A percentile compares a stretch with the other conserved stretches of the same genome.
These are phyloP conservation scores for Trichaptum fuscoviolaceum DNA, from an alignment of 768 basidiomycete genomes.

Conservation along the genomic window DNA sequence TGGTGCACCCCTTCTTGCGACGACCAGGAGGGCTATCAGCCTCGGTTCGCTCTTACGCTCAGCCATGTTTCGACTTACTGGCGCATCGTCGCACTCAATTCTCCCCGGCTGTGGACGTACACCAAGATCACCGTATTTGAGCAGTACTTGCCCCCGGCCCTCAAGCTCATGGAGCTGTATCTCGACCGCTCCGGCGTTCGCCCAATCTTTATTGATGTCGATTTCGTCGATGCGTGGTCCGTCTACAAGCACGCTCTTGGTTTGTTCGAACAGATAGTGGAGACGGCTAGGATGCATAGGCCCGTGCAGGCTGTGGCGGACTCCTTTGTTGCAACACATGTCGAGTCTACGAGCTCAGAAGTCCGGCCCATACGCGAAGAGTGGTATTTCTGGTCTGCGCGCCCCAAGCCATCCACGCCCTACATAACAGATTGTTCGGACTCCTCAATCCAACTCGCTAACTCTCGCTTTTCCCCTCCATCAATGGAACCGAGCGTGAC, in stretches of 20 bases:
- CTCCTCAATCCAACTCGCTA: not conserved
- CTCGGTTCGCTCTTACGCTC: not conserved
- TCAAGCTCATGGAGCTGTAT: not conserved
- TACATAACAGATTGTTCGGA: not conserved
- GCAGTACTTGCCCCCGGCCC: not conserved
- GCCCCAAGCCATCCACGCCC: not conserved
- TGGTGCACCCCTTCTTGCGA: not conserved
- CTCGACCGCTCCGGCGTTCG: not conserved
- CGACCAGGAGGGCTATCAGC: not conserved
- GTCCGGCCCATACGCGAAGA: not conserved
- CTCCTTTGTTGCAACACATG: not conserved
- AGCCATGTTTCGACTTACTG: slow-evolving; percentile 10
- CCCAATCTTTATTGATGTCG: slow-evolving; percentile 2
- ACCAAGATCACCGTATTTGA: not conserved
- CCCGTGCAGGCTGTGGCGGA: not conserved
- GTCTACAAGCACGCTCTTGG: not conserved
- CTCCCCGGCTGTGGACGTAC: slow-evolving; percentile 7
- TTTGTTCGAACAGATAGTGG: not conserved
- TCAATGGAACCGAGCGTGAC: not conserved
- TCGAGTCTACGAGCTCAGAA: not conserved
- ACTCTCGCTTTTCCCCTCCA: not conserved
- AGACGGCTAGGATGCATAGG: not conserved
- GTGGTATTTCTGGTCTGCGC: slow-evolving; percentile 6
- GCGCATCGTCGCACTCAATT: slow-evolving; percentile 8
- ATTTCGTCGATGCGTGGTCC: not conserved